A percentile compares a stretch with the other conserved stretches of the same genome.
Evolutionary conservation across 768 basidiomycete species (phyloP).

Genomic region (Xerocomus brunneocitrinus): DNA sequence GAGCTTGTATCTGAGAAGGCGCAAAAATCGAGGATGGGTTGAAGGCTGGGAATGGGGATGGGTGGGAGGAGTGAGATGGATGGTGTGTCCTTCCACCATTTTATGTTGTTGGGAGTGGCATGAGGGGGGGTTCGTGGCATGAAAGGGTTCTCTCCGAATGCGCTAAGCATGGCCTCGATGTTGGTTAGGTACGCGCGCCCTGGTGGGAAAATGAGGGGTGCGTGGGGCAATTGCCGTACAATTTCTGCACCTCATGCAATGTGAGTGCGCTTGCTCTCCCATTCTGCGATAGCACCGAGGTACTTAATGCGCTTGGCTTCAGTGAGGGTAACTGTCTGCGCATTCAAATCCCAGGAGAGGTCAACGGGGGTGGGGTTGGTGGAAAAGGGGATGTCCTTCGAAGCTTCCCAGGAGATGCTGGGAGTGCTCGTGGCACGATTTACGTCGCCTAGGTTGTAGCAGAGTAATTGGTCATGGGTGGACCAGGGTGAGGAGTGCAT

Average conservation of each 20-base stretch:
- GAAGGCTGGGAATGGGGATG: background rate
- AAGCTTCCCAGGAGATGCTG: slow-evolving; percentile 2
- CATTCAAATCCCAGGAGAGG: slow-evolving; percentile 32
- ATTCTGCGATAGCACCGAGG: background rate
- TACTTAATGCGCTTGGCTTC: background rate
- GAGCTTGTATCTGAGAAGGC: background rate
- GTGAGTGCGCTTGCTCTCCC: background rate
- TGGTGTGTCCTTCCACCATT: background rate
- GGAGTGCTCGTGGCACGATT: background rate
- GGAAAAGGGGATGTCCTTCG: slow-evolving; percentile 6
- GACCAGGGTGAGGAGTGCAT: background rate
- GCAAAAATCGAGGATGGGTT: background rate
- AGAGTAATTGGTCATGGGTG: background rate
- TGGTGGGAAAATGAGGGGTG: background rate
- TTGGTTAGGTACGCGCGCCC: background rate
- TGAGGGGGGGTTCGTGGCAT: background rate
- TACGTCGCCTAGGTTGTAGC: background rate
- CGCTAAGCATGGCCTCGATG: background rate
- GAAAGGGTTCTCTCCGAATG: background rate
- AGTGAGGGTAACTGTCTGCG: slow-evolving; percentile 13
- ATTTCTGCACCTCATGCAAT: background rate
- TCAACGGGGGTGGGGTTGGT: slow-evolving; percentile 14
- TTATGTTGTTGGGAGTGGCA: background rate
- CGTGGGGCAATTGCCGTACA: background rate
- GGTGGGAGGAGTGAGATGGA: background rate